Conservation (phyloP, 495 filamentous ascomycete genomes). For the Poronia punctata region DNA sequence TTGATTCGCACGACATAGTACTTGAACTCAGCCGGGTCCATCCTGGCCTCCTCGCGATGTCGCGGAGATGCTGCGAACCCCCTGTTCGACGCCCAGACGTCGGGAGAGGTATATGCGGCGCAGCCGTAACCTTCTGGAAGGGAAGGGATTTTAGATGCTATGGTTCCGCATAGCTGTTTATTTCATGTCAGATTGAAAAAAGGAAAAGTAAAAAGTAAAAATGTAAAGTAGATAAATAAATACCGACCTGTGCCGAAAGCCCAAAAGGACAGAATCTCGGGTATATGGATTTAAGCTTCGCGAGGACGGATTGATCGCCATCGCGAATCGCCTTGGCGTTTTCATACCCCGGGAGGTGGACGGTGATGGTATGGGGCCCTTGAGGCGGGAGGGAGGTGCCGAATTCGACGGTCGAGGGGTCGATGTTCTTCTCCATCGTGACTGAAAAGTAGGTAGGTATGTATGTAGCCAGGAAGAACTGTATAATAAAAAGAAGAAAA, state of each 20-base stretch:
- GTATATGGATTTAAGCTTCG: slow-evolving; percentile 30
- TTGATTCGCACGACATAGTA: slow-evolving; percentile 31
- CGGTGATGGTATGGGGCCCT: slow-evolving; percentile 34
- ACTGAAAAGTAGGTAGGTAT: too few relatives aligned
- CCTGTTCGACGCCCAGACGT: slow-evolving; percentile 15
- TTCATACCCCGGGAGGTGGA: slow-evolving; percentile 30
- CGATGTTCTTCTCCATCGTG: slow-evolving; percentile 3
- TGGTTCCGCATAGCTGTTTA: slow-evolving; percentile 18
- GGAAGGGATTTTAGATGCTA: slow-evolving; percentile 19
- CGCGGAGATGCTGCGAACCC: slow-evolving; percentile 18
- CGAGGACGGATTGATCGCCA: slow-evolving; percentile 24
- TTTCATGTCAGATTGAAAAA: neutral
- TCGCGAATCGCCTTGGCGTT: slow-evolving; percentile 21
- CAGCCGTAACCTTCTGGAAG: slow-evolving; percentile 20
- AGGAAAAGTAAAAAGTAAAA: neutral
- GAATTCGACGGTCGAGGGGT: slow-evolving; percentile 10
- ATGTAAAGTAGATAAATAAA: neutral
- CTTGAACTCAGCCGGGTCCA: slow-evolving; percentile 18
- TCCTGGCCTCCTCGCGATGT: slow-evolving; percentile 13
- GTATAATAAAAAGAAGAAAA: too few relatives aligned
- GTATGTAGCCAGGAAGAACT: too few relatives aligned
- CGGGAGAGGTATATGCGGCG: slow-evolving; percentile 23
- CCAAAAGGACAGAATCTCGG: slow-evolving; percentile 34
- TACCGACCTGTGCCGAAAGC: slow-evolving; percentile 6
- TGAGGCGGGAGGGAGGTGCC: slow-evolving; percentile 36